These are phyloP conservation scores for Phytopythium mirpurense DNA, from an alignment of 352 stramenopile species.

Conservation along the genomic window DNA sequence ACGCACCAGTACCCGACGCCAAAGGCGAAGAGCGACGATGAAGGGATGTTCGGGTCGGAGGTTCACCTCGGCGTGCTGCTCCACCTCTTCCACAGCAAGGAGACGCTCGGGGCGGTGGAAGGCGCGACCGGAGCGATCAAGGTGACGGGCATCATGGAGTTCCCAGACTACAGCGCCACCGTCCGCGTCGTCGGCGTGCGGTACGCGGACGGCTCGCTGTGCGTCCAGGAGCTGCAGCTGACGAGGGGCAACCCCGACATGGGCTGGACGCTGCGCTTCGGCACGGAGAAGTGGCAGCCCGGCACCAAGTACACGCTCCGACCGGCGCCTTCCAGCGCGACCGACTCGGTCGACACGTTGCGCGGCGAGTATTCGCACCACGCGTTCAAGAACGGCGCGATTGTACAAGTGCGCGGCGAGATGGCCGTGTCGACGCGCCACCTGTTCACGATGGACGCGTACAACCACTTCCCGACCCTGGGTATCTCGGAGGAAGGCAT, in stretches of 20 bases:
- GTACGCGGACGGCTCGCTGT: conserved; percentile 51
- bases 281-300: conserved; percentile 81
- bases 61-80: conserved; percentile 77
- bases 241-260: conserved; percentile 79
- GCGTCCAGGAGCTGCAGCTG: conserved; percentile 78
- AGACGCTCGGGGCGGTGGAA: not conserved
- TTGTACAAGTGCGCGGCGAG: conserved; percentile 64
- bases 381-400: conserved; percentile 44
- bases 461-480: conserved; percentile 79
- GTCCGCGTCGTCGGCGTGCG: conserved; percentile 56
- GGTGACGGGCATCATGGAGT: conserved; percentile 67
- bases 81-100: conserved; percentile 42
- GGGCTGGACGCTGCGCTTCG: conserved; percentile 86
- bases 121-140: conserved; percentile 17
- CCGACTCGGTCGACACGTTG: conserved; percentile 26
- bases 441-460: conserved; percentile 83
- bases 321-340: conserved; percentile 10
- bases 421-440: conserved; percentile 59
- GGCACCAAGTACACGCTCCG: conserved; percentile 78
- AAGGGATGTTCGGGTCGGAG: conserved; percentile 70
- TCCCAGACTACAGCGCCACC: conserved; percentile 76
- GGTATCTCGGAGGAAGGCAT: conserved; percentile 69
- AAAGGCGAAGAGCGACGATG: conserved; percentile 63
- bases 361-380: conserved; percentile 52
- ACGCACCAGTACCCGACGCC: conserved; percentile 63